phyloP scores from a whole-genome alignment of 2,329 filamentous ascomycete genomes.

The Hypoxylon sp. region DNA sequence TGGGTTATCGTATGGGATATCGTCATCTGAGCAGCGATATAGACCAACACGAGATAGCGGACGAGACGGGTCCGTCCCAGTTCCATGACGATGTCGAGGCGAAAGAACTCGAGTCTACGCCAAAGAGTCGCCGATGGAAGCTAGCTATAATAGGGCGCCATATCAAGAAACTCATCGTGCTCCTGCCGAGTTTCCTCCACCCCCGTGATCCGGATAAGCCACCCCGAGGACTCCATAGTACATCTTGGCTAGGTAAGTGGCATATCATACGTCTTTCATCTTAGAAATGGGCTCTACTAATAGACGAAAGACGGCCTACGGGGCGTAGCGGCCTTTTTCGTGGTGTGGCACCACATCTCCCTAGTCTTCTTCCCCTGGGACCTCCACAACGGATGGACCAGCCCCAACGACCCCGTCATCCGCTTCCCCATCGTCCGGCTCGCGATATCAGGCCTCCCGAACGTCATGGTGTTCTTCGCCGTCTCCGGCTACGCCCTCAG shows the following conservation, averaged over 20 bases:
- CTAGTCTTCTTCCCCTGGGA: conserved; percentile 50
- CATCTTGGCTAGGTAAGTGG: conserved; percentile 49
- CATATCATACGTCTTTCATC: background rate
- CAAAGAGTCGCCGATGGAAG: background rate
- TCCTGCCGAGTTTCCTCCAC: conserved; percentile 44
- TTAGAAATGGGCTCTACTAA: conserved; percentile 5
- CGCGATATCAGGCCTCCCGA: conserved; percentile 52
- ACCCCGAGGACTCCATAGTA: conserved; percentile 39
- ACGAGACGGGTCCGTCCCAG: conserved; percentile 14
- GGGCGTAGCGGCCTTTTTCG: conserved; percentile 67
- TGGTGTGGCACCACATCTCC: conserved; percentile 63
- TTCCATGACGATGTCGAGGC: background rate
- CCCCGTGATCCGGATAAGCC: background rate
- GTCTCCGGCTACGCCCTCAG: conserved; percentile 58
- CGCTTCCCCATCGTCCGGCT: conserved; percentile 56
- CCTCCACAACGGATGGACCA: conserved; percentile 48
- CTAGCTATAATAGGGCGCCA: background rate
- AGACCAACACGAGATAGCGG: conserved; percentile 25
- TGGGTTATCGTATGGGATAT: conserved; percentile 17
- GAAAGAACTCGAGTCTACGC: background rate
- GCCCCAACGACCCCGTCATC: conserved; percentile 41
- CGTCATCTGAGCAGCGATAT: conserved; percentile 17
- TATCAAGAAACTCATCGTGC: conserved; percentile 24
- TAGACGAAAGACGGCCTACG: conserved; percentile 61
- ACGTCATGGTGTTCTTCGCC: conserved; percentile 59